Percentiles rank a stretch among this genome's conserved stretches.
Conservation (phyloP, 805 yeast species). For the Schwanniomyces yamadae region DNA sequence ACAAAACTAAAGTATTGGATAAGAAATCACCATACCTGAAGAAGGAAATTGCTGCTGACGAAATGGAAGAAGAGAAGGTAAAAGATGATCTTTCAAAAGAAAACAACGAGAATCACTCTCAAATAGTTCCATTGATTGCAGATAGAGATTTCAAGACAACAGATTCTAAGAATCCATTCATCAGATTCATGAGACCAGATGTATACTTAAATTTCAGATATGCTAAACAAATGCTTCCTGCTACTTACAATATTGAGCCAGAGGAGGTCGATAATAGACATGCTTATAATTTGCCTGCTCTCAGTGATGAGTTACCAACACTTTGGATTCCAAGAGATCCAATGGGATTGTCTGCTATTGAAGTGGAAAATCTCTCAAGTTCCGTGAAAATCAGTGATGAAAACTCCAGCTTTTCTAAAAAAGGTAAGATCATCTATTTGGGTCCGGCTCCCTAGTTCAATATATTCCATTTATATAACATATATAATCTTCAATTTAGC, state of each 20-base stretch:
- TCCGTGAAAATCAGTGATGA: conserved; percentile 66
- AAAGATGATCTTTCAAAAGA: conserved; percentile 8
- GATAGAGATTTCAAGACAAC: conserved; percentile 55
- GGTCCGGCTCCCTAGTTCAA: conserved; percentile 20
- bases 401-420: conserved; percentile 52
- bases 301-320: conserved; percentile 64
- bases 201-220: conserved; percentile 48
- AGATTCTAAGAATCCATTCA: conserved; percentile 42
- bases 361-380: conserved; percentile 54
- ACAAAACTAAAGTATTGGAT: conserved; percentile 30
- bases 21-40: conserved; percentile 10
- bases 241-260: conserved; percentile 32
- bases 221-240: conserved; percentile 35
- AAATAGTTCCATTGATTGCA: conserved; percentile 58
- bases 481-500: too few relatives aligned
- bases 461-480: too few relatives aligned
- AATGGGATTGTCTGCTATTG: conserved; percentile 69
- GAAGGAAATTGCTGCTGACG: conserved; percentile 10
- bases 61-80: conserved; percentile 7
- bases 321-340: conserved; percentile 93
- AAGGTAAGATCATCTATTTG: conserved; percentile 29
- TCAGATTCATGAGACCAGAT: conserved; percentile 58
- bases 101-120: conserved; percentile 7
- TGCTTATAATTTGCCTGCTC: conserved; percentile 79
- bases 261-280: conserved; percentile 48